Evolutionary conservation across 352 stramenopile genomes (phyloP).

Genomic region (Pythium pyrilobum): DNA sequence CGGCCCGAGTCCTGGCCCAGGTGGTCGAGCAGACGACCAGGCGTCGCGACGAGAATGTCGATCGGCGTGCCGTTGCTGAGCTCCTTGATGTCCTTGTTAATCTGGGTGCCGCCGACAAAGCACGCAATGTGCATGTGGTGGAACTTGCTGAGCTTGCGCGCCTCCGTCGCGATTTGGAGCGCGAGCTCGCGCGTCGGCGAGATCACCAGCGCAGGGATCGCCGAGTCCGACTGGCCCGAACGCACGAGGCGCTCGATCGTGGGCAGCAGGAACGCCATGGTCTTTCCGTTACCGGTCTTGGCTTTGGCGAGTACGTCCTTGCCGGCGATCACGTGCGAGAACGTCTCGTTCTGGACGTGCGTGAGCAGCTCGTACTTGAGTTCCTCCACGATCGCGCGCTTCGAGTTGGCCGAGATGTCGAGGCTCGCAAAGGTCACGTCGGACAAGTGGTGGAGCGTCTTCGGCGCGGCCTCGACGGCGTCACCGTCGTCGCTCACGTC

Average conservation of each 20-base stretch:
- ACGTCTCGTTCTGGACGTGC: constrained; percentile 73
- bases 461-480: constrained; percentile 8
- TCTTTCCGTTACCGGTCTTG: constrained; percentile 81
- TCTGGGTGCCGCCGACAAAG: constrained; percentile 86
- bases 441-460: constrained; percentile 23
- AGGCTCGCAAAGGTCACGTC: constrained; percentile 20
- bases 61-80: constrained; percentile 34
- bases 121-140: constrained; percentile 59
- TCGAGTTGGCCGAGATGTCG: constrained; percentile 26
- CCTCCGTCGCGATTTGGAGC: constrained; percentile 89
- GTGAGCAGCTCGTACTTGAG: constrained; percentile 77
- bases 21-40: constrained; percentile 95
- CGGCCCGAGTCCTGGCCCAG: constrained; percentile 89
- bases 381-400: constrained; percentile 45
- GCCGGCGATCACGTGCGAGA: constrained; percentile 44
- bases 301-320: constrained; percentile 82
- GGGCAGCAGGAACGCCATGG: constrained; percentile 60
- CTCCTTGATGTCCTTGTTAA: constrained; percentile 53
- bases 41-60: constrained; percentile 95
- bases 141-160: constrained; percentile 81
- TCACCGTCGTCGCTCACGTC: constrained; percentile 3
- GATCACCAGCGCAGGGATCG: constrained; percentile 78
- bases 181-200: constrained; percentile 89
- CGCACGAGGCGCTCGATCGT: constrained; percentile 74
- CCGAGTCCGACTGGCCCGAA: constrained; percentile 20